Evolutionary conservation across 345 rosid genomes (phyloP).

Genomic region (Laguncularia racemosa): DNA sequence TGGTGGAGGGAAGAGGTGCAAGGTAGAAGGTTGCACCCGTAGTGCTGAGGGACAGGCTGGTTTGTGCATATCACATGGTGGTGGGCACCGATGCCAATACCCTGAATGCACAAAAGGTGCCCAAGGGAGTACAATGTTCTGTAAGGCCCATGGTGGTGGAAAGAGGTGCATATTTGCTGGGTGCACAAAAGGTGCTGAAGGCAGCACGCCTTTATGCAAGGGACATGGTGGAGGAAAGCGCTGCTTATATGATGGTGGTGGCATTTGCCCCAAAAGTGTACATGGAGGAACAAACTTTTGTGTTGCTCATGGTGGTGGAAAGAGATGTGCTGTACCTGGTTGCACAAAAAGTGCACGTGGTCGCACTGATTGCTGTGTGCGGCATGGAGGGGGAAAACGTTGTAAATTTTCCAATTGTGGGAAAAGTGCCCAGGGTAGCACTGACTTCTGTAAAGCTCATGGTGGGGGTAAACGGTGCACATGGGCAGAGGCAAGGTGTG

Average conservation of each 20-base stretch:
- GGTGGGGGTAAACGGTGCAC: conserved; percentile 91
- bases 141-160: conserved; percentile 98
- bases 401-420: conserved; percentile 58
- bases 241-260: conserved; percentile 85
- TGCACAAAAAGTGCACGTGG: conserved; percentile 98
- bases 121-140: conserved; percentile 88
- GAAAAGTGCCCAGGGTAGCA: conserved; percentile 98
- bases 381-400: conserved; percentile 91
- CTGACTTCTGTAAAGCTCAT: conserved; percentile 92
- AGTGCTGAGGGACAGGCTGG: conserved; percentile 98
- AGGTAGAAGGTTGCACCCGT: conserved; percentile 63
- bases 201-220: conserved; percentile 91
- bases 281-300: conserved; percentile 94
- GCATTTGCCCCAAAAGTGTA: conserved; percentile 92
- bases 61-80: conserved; percentile 94
- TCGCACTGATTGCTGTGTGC: conserved; percentile 86
- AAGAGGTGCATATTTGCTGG: conserved; percentile 88
- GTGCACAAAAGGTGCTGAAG: conserved; percentile 93
- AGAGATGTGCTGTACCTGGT: conserved; percentile 75
- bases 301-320: conserved; percentile 96
- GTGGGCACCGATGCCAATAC: conserved; percentile 81
- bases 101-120: conserved; percentile 69
- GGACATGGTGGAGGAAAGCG: conserved; percentile 98
- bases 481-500: conserved; percentile 76
- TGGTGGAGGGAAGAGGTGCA: conserved; percentile 95